Evolutionary conservation across 352 stramenopile genomes (phyloP).

Genomic region (Pythium brachiatum): DNA sequence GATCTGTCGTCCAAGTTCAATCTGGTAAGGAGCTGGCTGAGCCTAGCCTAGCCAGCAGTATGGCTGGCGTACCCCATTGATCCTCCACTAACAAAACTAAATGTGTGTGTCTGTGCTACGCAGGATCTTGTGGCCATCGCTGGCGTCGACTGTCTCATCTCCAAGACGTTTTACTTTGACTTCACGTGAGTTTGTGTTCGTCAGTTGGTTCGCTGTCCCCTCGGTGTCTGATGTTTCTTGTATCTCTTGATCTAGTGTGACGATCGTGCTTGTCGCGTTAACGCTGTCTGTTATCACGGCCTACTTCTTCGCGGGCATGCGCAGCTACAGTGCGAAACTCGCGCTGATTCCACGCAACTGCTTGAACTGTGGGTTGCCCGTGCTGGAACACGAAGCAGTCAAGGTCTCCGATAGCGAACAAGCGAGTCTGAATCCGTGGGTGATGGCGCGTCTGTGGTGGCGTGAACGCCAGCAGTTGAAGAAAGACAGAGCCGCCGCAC

Average conservation of each 20-base stretch:
- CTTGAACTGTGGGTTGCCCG: conserved; percentile 54
- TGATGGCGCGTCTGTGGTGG: conserved; percentile 48
- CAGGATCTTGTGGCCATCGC: conserved; percentile 73
- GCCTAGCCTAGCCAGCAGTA: too few species aligned
- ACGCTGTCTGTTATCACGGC: conserved; percentile 46
- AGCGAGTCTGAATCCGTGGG: conserved; percentile 51
- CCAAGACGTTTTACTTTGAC: conserved; percentile 75
- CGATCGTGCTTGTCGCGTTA: conserved; percentile 45
- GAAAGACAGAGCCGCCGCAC: background rate
- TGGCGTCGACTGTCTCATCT: conserved; percentile 69
- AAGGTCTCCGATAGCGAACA: conserved; percentile 39
- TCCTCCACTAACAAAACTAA: background rate
- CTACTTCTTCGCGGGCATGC: conserved; percentile 66
- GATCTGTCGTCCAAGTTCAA: conserved; percentile 70
- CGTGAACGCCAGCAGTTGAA: conserved; percentile 14
- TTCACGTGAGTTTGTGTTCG: conserved; percentile 43
- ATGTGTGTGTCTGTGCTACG: background rate
- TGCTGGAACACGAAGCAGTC: conserved; percentile 50
- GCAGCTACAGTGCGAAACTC: conserved; percentile 60
- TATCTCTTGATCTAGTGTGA: conserved; percentile 40
- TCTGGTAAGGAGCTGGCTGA: conserved; percentile 36
- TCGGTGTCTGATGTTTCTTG: too few species aligned
- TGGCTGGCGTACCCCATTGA: too few species aligned
- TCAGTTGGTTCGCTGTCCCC: too few species aligned
- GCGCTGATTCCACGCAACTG: conserved; percentile 73